Percentiles rank a stretch among this genome's conserved stretches.
Conservation (phyloP, 108 stramenopile genomes). For the Mediolabrus comicus region DNA sequence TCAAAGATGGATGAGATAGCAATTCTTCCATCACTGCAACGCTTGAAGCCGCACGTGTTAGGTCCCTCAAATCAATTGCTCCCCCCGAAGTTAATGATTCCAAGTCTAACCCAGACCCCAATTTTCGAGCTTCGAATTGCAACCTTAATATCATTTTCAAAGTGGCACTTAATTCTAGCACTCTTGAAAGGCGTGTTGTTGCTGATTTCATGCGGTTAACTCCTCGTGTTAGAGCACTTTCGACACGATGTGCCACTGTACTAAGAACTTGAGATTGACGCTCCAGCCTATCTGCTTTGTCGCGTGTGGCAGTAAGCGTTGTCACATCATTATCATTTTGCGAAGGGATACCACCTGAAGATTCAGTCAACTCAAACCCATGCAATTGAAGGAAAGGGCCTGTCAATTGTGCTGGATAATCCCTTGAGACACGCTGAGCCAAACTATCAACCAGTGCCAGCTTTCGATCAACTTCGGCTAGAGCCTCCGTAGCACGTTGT, state of each 20-base stretch:
- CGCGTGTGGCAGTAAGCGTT: constrained; percentile 49
- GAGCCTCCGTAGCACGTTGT: constrained; percentile 64
- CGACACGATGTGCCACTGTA: constrained; percentile 64
- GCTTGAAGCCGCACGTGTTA: constrained; percentile 81
- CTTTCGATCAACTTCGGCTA: constrained; percentile 83
- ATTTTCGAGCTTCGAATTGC: constrained; percentile 76
- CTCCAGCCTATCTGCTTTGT: constrained; percentile 65
- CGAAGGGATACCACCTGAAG: neutral
- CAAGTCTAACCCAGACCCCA: constrained; percentile 60
- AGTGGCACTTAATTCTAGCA: constrained; percentile 62
- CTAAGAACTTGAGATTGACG: constrained; percentile 74
- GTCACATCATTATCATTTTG: constrained; percentile 13
- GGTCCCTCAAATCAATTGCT: constrained; percentile 64
- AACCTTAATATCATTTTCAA: constrained; percentile 80
- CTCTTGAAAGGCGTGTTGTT: constrained; percentile 67
- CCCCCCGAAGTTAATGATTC: constrained; percentile 21
- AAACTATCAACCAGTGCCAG: constrained; percentile 72
- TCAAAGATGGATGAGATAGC: constrained; percentile 53
- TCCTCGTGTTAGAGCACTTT: constrained; percentile 62
- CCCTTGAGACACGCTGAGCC: constrained; percentile 70
- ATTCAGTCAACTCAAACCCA: constrained; percentile 48
- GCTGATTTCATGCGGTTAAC: constrained; percentile 72
- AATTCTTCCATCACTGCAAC: constrained; percentile 80
- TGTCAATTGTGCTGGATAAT: constrained; percentile 75
- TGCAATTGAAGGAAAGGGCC: constrained; percentile 72